Conservation (phyloP, 2,329 filamentous ascomycete species). For the Fusarium acutatum region DNA sequence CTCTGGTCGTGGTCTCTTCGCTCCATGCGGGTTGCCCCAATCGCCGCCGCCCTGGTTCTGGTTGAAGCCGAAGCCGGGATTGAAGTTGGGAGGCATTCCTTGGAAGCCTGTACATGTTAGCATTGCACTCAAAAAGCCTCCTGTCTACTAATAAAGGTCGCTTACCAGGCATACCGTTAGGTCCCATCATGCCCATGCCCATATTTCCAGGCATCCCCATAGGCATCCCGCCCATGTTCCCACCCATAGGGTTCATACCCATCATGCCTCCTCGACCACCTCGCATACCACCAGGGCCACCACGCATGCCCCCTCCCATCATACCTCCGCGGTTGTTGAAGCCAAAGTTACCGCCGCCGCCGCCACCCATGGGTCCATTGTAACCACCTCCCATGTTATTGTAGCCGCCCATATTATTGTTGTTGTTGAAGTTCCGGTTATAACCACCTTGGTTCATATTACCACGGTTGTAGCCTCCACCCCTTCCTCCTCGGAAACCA, state of each 20-base stretch:
- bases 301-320: constrained; percentile 54
- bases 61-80: constrained; percentile 73
- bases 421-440: constrained; percentile 55
- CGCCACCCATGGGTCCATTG: constrained; percentile 61
- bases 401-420: constrained; percentile 54
- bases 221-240: constrained; percentile 55
- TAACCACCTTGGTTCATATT: constrained; percentile 59
- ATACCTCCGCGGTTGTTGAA: constrained; percentile 60
- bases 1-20: constrained; percentile 81
- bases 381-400: constrained; percentile 59
- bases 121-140: neutral
- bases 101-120: constrained; percentile 65
- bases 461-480: constrained; percentile 50
- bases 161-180: constrained; percentile 52
- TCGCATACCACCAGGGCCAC: constrained; percentile 59
- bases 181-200: constrained; percentile 65
- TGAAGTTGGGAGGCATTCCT: constrained; percentile 75
- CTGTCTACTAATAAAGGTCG: neutral
- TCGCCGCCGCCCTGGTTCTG: constrained; percentile 59
- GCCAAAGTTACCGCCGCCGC: constrained; percentile 57
- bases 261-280: constrained; percentile 62
- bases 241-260: constrained; percentile 57
- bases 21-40: constrained; percentile 82
- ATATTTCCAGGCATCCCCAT: constrained; percentile 68
- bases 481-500: constrained; percentile 63